These are phyloP conservation scores for Symbiodinium natans DNA, from an alignment of 73 alveolate genomes.

Conservation along the genomic window DNA sequence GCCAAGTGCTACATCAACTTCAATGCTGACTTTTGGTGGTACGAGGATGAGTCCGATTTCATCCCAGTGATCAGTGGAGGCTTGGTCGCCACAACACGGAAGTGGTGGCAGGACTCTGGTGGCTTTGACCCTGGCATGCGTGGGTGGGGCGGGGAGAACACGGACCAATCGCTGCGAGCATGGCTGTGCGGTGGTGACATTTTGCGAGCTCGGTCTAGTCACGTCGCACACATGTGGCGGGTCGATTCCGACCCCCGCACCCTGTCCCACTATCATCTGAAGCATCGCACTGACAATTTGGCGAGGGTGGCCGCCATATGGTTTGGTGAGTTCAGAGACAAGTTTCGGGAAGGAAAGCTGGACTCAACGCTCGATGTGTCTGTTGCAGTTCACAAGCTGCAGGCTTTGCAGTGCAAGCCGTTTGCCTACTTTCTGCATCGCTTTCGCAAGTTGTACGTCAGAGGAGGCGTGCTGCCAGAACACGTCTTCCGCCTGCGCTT, in stretches of 20 bases:
- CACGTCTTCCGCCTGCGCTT: conserved; percentile 53
- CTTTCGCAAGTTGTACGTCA: conserved; percentile 53
- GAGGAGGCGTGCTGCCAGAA: conserved; percentile 86
- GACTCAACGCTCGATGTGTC: conserved; percentile 30
- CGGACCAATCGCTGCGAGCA: conserved; percentile 65
- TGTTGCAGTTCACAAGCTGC: conserved; percentile 12
- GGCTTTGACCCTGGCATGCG: conserved; percentile 89
- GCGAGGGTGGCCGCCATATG: conserved; percentile 82
- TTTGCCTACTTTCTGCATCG: conserved; percentile 85
- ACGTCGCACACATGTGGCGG: conserved; percentile 89
- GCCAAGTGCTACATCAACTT: conserved; percentile 81
- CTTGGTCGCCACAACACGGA: conserved; percentile 52
- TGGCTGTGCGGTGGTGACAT: conserved; percentile 93
- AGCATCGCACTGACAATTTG: conserved; percentile 75
- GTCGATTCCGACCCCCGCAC: conserved; percentile 63
- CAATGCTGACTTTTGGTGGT: conserved; percentile 88
- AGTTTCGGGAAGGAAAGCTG: conserved; percentile 60
- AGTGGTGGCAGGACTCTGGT: conserved; percentile 77
- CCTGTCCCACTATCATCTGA: conserved; percentile 30
- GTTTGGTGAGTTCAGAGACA: conserved; percentile 87
- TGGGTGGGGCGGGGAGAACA: conserved; percentile 93
- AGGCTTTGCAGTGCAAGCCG: conserved; percentile 78
- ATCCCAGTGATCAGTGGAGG: conserved; percentile 88
- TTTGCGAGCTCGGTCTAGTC: conserved; percentile 33
- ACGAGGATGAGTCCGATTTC: conserved; percentile 62